These are phyloP conservation scores for Aotearoamyces nothofagi DNA, from an alignment of 2,329 filamentous ascomycete species.

Conservation along the genomic window DNA sequence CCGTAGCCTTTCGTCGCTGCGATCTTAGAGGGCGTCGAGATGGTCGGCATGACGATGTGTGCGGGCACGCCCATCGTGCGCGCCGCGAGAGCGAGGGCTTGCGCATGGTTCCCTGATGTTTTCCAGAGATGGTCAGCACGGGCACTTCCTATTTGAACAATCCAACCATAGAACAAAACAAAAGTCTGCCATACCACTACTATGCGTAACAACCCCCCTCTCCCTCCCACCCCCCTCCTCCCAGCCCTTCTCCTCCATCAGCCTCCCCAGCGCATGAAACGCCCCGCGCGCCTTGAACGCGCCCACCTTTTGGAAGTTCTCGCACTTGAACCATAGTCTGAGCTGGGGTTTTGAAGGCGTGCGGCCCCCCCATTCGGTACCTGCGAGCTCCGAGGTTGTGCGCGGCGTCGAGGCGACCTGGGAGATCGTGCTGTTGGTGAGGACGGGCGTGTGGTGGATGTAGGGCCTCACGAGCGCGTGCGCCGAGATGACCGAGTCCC, in stretches of 20 bases:
- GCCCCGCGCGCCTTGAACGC: conserved; percentile 89
- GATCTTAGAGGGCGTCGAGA: conserved; percentile 75
- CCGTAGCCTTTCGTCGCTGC: conserved; percentile 68
- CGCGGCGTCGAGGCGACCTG: conserved; percentile 60
- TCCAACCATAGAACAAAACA: no score
- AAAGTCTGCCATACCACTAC: conserved; percentile 66
- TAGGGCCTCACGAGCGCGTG: conserved; percentile 57
- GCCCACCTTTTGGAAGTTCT: conserved; percentile 80
- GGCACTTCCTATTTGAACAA: no score
- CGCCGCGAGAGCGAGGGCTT: conserved; percentile 80
- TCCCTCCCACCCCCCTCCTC: conserved; percentile 40
- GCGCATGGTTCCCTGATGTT: conserved; percentile 78
- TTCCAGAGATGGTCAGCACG: no score
- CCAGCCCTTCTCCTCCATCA: conserved; percentile 47
- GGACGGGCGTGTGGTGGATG: conserved; percentile 71
- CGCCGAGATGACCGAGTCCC: conserved; percentile 55
- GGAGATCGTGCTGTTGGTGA: conserved; percentile 65
- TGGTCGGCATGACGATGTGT: conserved; percentile 85
- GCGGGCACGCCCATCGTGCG: conserved; percentile 58
- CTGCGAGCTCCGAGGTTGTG: conserved; percentile 31
- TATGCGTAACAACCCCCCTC: conserved; percentile 78
- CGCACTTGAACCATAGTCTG: conserved; percentile 84
- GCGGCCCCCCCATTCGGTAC: conserved; percentile 40
- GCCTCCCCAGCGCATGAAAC: conserved; percentile 65
- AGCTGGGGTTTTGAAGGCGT: conserved; percentile 49